These are phyloP conservation scores for Tetrapisispora fleetii DNA, from an alignment of 805 yeast species.

Conservation along the genomic window DNA sequence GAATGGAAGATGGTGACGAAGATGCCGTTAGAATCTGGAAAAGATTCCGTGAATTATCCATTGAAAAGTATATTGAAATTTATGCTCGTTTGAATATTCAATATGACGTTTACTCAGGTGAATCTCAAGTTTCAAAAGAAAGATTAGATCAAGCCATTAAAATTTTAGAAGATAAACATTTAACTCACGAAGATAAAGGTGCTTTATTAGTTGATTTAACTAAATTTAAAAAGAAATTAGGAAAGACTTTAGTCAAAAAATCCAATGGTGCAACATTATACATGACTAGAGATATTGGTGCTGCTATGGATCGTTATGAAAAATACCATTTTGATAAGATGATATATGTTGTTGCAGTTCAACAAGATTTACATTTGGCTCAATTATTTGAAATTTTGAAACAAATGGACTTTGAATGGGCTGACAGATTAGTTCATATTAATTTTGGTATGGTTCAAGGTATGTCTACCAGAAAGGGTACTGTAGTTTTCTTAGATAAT, in stretches of 20 bases:
- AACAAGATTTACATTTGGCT: conserved; percentile 89
- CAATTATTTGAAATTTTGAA: conserved; percentile 92
- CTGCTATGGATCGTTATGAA: conserved; percentile 83
- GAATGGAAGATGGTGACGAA: conserved; percentile 90
- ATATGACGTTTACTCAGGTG: conserved; percentile 89
- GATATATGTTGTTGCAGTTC: conserved; percentile 92
- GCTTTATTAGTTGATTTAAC: conserved; percentile 82
- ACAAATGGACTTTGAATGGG: conserved; percentile 86
- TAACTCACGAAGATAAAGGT: conserved; percentile 81
- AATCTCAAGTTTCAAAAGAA: conserved; percentile 79
- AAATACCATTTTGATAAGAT: conserved; percentile 83
- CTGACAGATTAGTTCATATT: conserved; percentile 66
- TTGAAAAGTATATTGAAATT: conserved; percentile 74
- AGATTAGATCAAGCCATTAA: conserved; percentile 57
- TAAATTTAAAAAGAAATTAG: conserved; percentile 79
- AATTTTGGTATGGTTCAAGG: conserved; percentile 98
- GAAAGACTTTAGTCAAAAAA: conserved; percentile 86
- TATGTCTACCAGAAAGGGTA: conserved; percentile 97
- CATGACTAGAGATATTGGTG: conserved; percentile 93
- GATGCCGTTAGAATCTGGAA: conserved; percentile 71
- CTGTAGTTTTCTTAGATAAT: conserved; percentile 93
- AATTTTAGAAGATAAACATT: conserved; percentile 52
- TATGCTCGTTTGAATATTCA: conserved; percentile 86
- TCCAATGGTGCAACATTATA: conserved; percentile 93
- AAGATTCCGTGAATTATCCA: conserved; percentile 83